phyloP scores from a whole-genome alignment of 768 basidiomycete species.

The Coprinellus aureogranulatus region DNA sequence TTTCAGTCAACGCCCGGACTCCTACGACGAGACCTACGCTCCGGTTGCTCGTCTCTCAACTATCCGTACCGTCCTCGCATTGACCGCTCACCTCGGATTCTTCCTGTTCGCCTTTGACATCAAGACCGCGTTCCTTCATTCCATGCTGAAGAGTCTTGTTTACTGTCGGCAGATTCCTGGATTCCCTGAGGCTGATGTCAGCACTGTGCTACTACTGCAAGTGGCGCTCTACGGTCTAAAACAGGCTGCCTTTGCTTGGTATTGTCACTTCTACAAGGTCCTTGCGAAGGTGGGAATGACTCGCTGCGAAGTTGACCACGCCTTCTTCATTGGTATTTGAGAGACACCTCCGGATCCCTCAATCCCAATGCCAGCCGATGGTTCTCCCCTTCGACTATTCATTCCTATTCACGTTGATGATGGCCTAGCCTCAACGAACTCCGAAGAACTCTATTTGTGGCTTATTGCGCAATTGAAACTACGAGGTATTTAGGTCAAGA shows the following conservation, averaged over 20 bases:
- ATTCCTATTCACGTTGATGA: slow-evolving; percentile 13
- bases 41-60: slow-evolving; percentile 24
- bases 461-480: background rate
- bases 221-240: slow-evolving; percentile 2
- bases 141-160: slow-evolving; percentile 11
- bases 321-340: slow-evolving; percentile 4
- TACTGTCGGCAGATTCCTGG: slow-evolving; percentile 9
- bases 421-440: slow-evolving; percentile 5
- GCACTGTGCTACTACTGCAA: background rate
- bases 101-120: slow-evolving; percentile 16
- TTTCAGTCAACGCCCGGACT: slow-evolving; percentile 34
- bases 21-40: slow-evolving; percentile 34
- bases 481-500: slow-evolving; percentile 5
- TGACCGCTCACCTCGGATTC: slow-evolving; percentile 15
- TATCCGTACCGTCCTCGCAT: slow-evolving; percentile 20
- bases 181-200: background rate
- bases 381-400: background rate
- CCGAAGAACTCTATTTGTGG: slow-evolving; percentile 3
- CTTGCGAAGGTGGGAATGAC: background rate
- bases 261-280: background rate
- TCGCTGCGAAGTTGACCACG: slow-evolving; percentile 2
- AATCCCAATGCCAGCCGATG: slow-evolving; percentile 11
- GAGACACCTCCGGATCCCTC: slow-evolving; percentile 2
- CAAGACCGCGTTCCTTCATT: slow-evolving; percentile 21
- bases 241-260: slow-evolving; percentile 7